Evolutionary conservation across 2,329 filamentous ascomycete species (phyloP), one percentile per base, ranked within the genome.

Genomic region (Monascus ruber): DNA sequence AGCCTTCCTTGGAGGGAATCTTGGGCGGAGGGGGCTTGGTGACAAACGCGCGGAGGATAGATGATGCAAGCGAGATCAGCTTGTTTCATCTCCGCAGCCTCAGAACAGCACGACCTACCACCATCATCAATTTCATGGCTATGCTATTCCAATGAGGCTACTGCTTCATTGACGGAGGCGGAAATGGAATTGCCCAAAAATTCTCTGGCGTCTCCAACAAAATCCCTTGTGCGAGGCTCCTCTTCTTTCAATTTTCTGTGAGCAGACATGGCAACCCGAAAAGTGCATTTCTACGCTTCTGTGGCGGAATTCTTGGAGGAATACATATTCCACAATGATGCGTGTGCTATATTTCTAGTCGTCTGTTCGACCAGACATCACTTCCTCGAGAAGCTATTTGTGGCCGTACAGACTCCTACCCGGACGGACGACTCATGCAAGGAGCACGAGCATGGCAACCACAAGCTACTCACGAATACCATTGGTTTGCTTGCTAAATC

Each of bases 401-500:
- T 68, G 8, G 70, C 78, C 26, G 54, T 77, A 36, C 53, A 56
- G 11, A 36, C 43, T 17, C 45, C 55, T 36, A 44, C 47, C 38
- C 31, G 24, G 35, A 33, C 34, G 34, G 39, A 17, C 28, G 36
- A 38, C 38, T 24, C 37, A n/a, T 31, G 32, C 9, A 27, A 31
- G 5, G 32, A 26, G 26, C 34, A 39, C 10, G 24, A 29, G 7
- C 36, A 38, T 33, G 26, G 29, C 25, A 32, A 33, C 34, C 64
- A 68, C 49, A 49, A 57, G 28, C 65, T 86, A 5, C 63, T 85
- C 5, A 65, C 70, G 10, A 74, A 79, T 26, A 79, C 83, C 0
- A 74, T 94, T 9, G 73, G 79, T 39, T 74, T 85, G 45, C 69
- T 88, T 26, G 75, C 80, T 35, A 72, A 74, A 3, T 81, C 85